Evolutionary conservation across 2,329 filamentous ascomycete genomes (phyloP).

Genomic region (Metarhizium robertsii): DNA sequence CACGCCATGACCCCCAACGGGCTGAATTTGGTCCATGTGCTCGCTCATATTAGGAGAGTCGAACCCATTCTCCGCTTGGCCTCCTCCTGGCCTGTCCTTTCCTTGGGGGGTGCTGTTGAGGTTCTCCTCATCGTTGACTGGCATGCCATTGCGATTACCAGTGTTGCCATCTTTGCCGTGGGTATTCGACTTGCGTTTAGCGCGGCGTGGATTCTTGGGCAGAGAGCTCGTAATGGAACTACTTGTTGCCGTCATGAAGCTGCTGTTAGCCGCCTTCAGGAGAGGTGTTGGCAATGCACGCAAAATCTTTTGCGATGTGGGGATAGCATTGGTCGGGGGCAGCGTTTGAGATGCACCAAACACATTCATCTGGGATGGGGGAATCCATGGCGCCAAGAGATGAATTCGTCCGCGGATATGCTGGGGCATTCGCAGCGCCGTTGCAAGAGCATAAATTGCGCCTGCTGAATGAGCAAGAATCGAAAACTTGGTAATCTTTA

Average conservation of each 20-base stretch:
- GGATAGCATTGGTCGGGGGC: conserved; percentile 76
- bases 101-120: conserved; percentile 17
- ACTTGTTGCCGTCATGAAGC: conserved; percentile 87
- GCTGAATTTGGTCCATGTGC: conserved; percentile 39
- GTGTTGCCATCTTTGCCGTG: conserved; percentile 22
- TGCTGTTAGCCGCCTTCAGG: conserved; percentile 88
- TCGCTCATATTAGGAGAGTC: conserved; percentile 27
- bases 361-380: conserved; percentile 82
- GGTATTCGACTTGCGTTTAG: conserved; percentile 47
- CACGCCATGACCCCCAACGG: conserved; percentile 13
- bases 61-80: conserved; percentile 12
- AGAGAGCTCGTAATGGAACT: conserved; percentile 73
- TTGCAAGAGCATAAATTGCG: conserved; percentile 95
- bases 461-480: conserved; percentile 93
- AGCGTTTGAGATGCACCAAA: conserved; percentile 64
- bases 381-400: conserved; percentile 92
- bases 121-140: conserved; percentile 42
- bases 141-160: conserved; percentile 26
- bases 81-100: conserved; percentile 15
- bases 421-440: conserved; percentile 89
- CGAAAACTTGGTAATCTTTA: conserved; percentile 93
- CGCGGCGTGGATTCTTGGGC: conserved; percentile 53
- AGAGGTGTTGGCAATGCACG: conserved; percentile 84
- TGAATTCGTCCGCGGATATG: conserved; percentile 92
- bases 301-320: conserved; percentile 84